phyloP scores from a whole-genome alignment of 1,139 yeast species.

The Nakaseomyces uthaithaninus region DNA sequence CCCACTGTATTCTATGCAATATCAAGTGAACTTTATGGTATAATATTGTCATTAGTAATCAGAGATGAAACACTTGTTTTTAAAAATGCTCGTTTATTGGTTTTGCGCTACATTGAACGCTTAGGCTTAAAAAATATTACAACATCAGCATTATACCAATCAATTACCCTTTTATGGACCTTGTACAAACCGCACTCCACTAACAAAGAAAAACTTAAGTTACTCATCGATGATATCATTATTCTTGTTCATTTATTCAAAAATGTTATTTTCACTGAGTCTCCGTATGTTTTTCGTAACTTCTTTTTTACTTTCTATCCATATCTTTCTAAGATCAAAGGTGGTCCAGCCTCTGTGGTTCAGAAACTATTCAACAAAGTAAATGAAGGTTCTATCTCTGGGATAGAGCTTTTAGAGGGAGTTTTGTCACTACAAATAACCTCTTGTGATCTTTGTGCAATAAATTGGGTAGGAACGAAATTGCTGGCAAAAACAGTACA shows the following conservation, averaged over 20 bases:
- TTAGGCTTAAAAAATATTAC: background rate
- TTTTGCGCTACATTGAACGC: background rate
- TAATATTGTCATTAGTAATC: background rate
- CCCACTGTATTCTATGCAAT: constrained; percentile 11
- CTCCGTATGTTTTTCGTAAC: background rate
- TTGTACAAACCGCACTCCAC: background rate
- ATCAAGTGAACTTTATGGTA: constrained; percentile 9
- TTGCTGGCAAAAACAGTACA: constrained; percentile 19
- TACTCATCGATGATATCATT: background rate
- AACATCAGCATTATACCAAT: background rate
- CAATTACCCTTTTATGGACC: background rate
- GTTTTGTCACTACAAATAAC: constrained; percentile 15
- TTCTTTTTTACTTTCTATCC: background rate
- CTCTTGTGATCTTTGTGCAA: constrained; percentile 14
- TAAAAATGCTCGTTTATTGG: background rate
- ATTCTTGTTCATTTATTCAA: background rate
- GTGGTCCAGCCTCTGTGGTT: background rate
- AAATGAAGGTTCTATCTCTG: background rate
- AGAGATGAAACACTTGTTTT: background rate
- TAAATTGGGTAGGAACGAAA: constrained; percentile 24
- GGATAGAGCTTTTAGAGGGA: constrained; percentile 9
- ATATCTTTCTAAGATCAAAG: background rate
- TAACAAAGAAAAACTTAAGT: background rate
- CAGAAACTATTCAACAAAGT: background rate
- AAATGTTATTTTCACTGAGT: background rate